Base-by-base conservation (phyloP, 257 asterid species). In the Lycium ferocissimum region DNA sequence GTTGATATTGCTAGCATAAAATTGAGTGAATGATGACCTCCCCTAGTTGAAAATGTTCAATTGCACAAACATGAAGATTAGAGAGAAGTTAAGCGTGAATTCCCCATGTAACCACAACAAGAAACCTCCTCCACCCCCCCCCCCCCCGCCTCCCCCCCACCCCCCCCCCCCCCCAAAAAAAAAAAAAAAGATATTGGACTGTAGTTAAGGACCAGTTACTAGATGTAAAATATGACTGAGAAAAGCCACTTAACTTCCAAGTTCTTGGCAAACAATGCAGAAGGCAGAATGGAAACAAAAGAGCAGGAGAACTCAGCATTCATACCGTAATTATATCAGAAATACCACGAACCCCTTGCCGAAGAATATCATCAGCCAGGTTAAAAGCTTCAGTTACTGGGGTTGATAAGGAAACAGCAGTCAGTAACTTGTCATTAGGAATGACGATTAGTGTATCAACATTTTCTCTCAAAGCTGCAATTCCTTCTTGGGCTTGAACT, bases 401-500 rank as follows among this genome's bases (percentile, higher is more conserved):
- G 18, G 99, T 96, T 84, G 99, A 94, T 87, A 97, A 89, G 87
- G 99, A 93, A 87, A 95, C 97, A 43, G 98, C 98, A 65, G 95
- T 93, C 81, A 94, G 88, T 85, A 94, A 86, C 91, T 93, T 96
- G 89, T 96, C 99, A 85, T 96, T 94, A 85, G 99, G 98, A 87
- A 96, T 96, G 85, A 96, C 97, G 87, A 96, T 96, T 63, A 96
- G 92, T 4, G 99, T 96, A 91, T 94, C 99, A 51, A 96, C 99
- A 80, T 94, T 96, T 86, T 96, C 98, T 87, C 98, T 91, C 87
- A 96, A 87, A 86, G 96, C 91, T 80, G 98, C 99, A 86, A 94
- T 94, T 85, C 98, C 99, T 94, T 96, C 99, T 87, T 95, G 99
- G 85, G 98, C 98, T 89, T 96, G 99, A 87, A 96, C 93, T 63